phyloP scores from a whole-genome alignment of 345 rosid species.

The Eucalyptus pauciflora region DNA sequence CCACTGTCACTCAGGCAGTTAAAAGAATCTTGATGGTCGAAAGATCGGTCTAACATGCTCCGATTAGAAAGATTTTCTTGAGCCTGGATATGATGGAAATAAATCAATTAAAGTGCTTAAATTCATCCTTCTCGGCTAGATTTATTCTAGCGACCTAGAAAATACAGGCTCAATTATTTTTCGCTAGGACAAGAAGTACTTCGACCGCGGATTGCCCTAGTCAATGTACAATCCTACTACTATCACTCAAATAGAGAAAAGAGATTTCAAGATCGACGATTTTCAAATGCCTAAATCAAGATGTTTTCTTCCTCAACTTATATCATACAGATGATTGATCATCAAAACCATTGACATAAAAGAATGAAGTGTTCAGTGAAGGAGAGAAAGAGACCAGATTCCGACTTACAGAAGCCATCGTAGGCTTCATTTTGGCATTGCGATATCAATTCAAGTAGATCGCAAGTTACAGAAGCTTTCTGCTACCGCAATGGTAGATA shows the following conservation, averaged over 20 bases:
- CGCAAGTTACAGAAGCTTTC: too few relatives aligned
- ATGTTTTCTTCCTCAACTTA: background rate
- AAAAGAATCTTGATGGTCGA: background rate
- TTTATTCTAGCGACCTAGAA: background rate
- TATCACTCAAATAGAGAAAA: background rate
- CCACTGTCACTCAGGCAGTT: background rate
- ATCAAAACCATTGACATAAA: background rate
- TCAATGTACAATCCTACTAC: background rate
- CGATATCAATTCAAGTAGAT: too few relatives aligned
- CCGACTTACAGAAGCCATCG: background rate
- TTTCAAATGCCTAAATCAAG: background rate
- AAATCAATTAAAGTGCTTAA: background rate
- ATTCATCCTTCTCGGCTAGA: background rate
- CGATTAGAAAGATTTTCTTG: background rate
- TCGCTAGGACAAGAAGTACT: background rate
- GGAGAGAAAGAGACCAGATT: constrained; percentile 11
- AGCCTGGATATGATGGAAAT: background rate
- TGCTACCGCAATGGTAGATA: too few relatives aligned
- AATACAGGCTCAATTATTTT: background rate
- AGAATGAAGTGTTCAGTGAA: background rate
- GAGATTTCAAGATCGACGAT: background rate
- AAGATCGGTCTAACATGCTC: background rate
- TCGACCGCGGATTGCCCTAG: background rate
- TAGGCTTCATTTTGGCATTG: too few relatives aligned
- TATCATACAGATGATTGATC: background rate